Evolutionary conservation across 495 filamentous ascomycete species (phyloP).

Genomic region (Clavariopsis aquatica): DNA sequence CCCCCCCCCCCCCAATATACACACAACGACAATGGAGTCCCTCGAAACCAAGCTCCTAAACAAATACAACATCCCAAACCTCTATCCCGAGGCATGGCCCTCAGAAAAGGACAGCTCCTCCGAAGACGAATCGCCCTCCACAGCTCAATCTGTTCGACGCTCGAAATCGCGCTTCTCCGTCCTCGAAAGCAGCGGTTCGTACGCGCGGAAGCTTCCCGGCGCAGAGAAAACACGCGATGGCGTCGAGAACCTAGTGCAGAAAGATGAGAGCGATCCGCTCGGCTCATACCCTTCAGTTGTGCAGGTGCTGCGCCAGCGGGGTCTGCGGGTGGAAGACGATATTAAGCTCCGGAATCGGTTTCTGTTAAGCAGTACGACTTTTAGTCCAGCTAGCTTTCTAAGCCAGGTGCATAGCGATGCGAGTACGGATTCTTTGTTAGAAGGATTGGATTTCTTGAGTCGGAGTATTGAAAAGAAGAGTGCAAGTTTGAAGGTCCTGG

Average conservation of each 20-base stretch:
- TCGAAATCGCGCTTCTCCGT: conserved; percentile 82
- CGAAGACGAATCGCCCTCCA: conserved; percentile 53
- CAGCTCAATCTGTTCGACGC: conserved; percentile 48
- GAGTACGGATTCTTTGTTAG: conserved; percentile 74
- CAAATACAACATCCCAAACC: conserved; percentile 81
- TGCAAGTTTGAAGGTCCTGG: conserved; percentile 88
- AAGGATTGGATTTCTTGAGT: conserved; percentile 79
- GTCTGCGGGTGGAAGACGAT: conserved; percentile 85
- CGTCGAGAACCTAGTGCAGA: conserved; percentile 74
- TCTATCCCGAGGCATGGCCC: conserved; percentile 85
- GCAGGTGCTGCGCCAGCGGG: conserved; percentile 68
- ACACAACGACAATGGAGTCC: conserved; percentile 19
- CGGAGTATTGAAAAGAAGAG: conserved; percentile 95
- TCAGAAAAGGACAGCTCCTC: conserved; percentile 74
- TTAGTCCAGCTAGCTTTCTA: conserved; percentile 87
- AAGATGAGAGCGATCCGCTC: conserved; percentile 89
- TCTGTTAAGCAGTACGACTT: conserved; percentile 90
- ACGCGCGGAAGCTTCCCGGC: conserved; percentile 66
- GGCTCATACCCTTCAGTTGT: conserved; percentile 83
- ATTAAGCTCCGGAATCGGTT: conserved; percentile 81
- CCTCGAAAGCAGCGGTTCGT: conserved; percentile 71
- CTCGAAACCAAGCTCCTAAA: conserved; percentile 74
- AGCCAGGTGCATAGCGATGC: conserved; percentile 85
- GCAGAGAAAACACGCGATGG: conserved; percentile 67
- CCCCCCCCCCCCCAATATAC: background rate